phyloP scores from a whole-genome alignment of 192 early-diverging fungal genomes.

The Chytriomyces sp. region DNA sequence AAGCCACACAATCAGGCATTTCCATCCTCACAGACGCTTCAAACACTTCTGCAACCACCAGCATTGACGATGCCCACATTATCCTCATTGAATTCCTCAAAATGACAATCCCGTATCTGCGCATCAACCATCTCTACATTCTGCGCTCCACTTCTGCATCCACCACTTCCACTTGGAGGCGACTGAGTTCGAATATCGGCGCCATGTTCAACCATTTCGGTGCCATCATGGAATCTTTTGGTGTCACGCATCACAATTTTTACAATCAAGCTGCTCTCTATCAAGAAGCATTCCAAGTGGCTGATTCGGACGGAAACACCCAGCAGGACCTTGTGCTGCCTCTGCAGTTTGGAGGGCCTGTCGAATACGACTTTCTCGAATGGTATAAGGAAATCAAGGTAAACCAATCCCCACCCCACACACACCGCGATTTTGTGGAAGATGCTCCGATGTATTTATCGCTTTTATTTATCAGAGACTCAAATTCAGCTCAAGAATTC shows the following conservation, averaged over 20 bases:
- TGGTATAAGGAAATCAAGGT: neutral
- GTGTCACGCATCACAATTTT: neutral
- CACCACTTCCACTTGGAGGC: neutral
- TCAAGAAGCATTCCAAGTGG: neutral
- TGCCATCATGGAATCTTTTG: conserved; percentile 13
- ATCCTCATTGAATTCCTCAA: conserved; percentile 10
- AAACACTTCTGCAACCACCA: neutral
- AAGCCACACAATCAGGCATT: neutral
- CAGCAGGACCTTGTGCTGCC: neutral
- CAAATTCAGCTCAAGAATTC: neutral
- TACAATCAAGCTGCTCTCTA: neutral
- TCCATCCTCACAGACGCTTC: conserved; percentile 15
- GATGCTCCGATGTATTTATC: too few species aligned
- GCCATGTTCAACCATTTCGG: conserved; percentile 8
- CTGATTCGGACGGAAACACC: neutral
- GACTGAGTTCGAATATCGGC: neutral
- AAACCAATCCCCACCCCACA: neutral
- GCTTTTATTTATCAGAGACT: neutral
- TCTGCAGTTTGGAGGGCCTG: neutral
- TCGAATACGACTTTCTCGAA: conserved; percentile 2
- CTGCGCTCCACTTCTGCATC: neutral
- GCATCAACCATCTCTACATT: conserved; percentile 7
- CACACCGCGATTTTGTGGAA: too few species aligned
- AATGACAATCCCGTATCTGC: neutral
- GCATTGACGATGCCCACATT: conserved; percentile 9